Evolutionary conservation across 2,329 filamentous ascomycete species (phyloP).

Genomic region (Ophidiomyces ophidiicola): DNA sequence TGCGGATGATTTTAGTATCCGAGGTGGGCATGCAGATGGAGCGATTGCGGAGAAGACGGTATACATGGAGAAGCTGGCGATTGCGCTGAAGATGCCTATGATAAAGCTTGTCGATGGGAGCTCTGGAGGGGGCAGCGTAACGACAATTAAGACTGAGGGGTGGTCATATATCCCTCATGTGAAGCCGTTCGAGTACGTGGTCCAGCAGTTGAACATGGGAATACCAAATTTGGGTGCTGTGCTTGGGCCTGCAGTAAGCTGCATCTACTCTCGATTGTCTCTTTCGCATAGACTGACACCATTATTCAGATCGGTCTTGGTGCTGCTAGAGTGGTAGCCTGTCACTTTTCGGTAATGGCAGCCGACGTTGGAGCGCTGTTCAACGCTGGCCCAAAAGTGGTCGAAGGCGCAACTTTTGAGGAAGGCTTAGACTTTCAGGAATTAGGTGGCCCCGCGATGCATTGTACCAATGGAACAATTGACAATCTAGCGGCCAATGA

Average conservation of each 20-base stretch:
- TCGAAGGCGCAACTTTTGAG: slow-evolving; percentile 52
- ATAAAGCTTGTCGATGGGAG: slow-evolving; percentile 54
- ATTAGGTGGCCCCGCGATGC: slow-evolving; percentile 48
- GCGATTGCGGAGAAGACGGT: slow-evolving; percentile 46
- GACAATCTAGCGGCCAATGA: slow-evolving; percentile 52
- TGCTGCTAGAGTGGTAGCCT: slow-evolving; percentile 48
- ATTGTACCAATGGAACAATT: slow-evolving; percentile 54
- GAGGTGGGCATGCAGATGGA: slow-evolving; percentile 53
- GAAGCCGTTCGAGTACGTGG: slow-evolving; percentile 41
- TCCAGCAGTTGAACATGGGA: slow-evolving; percentile 48
- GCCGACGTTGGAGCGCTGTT: slow-evolving; percentile 50
- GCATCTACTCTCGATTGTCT: background rate
- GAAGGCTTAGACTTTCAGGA: slow-evolving; percentile 48
- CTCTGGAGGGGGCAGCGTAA: slow-evolving; percentile 51
- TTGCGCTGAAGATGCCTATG: slow-evolving; percentile 47
- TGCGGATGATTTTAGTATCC: slow-evolving; percentile 51
- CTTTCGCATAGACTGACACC: background rate
- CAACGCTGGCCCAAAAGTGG: slow-evolving; percentile 53
- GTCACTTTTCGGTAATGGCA: slow-evolving; percentile 56
- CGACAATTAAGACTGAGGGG: slow-evolving; percentile 43
- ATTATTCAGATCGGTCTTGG: slow-evolving; percentile 45
- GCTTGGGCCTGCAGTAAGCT: slow-evolving; percentile 43
- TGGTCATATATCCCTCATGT: slow-evolving; percentile 51
- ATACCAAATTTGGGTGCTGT: slow-evolving; percentile 55
- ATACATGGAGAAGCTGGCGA: slow-evolving; percentile 50